phyloP scores from a whole-genome alignment of 495 filamentous ascomycete genomes.

The Chaetomium tenue region DNA sequence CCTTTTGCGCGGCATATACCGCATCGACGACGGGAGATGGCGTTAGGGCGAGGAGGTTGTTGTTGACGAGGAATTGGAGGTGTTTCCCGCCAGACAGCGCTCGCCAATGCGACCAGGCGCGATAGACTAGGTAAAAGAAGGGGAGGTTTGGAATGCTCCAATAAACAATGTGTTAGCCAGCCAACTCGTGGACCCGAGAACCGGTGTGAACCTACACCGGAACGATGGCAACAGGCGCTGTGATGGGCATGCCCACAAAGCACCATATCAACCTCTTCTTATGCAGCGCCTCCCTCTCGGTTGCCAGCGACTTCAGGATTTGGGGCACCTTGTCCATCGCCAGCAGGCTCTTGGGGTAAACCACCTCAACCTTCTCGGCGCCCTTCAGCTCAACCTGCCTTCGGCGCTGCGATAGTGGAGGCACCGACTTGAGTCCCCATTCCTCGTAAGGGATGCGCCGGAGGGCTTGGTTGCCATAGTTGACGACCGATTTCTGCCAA shows the following conservation, averaged over 20 bases:
- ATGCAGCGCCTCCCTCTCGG: constrained; percentile 78
- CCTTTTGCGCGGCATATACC: constrained; percentile 58
- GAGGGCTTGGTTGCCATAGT: constrained; percentile 80
- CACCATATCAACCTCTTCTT: constrained; percentile 73
- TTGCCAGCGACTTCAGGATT: constrained; percentile 64
- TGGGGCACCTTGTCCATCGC: constrained; percentile 56
- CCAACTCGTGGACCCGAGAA: background rate
- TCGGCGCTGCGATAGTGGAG: constrained; percentile 69
- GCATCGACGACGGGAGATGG: constrained; percentile 67
- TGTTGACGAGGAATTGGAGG: constrained; percentile 72
- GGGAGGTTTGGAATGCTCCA: constrained; percentile 90
- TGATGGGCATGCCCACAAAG: constrained; percentile 78
- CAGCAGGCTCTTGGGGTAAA: constrained; percentile 72
- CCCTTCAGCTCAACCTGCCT: constrained; percentile 61
- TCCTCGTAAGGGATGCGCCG: constrained; percentile 91
- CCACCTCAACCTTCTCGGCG: constrained; percentile 66
- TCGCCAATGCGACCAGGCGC: constrained; percentile 66
- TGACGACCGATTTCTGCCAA: constrained; percentile 84
- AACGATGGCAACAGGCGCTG: constrained; percentile 73
- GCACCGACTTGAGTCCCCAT: constrained; percentile 95
- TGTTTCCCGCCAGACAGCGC: constrained; percentile 84
- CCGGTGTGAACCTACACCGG: constrained; percentile 64
- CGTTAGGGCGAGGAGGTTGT: constrained; percentile 61
- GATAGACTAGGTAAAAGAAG: constrained; percentile 91
- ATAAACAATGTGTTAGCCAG: background rate